These are phyloP conservation scores for Fragosphaeria purpurea DNA, from an alignment of 2,329 filamentous ascomycete species.

Conservation along the genomic window DNA sequence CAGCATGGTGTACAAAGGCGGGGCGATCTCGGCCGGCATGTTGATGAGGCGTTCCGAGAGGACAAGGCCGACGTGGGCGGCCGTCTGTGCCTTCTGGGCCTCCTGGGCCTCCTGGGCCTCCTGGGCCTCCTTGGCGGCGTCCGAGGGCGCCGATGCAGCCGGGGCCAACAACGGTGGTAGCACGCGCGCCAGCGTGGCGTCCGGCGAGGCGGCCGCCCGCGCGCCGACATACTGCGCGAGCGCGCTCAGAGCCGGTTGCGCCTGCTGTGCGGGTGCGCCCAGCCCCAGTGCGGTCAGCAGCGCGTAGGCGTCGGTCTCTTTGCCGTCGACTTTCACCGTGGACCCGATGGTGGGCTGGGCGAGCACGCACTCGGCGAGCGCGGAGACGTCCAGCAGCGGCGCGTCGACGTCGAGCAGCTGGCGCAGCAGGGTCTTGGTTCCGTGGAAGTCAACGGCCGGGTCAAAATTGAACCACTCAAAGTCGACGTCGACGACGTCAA, in stretches of 20 bases:
- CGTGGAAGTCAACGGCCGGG: conserved; percentile 84
- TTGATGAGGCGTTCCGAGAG: conserved; percentile 94
- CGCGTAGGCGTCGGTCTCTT: conserved; percentile 84
- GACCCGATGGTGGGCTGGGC: conserved; percentile 82
- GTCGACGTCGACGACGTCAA: conserved; percentile 86
- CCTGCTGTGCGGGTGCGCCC: conserved; percentile 53
- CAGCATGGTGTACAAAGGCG: conserved; percentile 91
- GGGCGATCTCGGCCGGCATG: conserved; percentile 85
- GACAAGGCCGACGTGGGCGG: conserved; percentile 63
- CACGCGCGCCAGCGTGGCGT: conserved; percentile 44
- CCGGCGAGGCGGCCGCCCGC: conserved; percentile 39
- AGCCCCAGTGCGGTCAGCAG: conserved; percentile 84
- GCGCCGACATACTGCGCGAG: conserved; percentile 61
- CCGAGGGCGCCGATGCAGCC: no score
- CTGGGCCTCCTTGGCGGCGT: no score
- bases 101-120: conserved; percentile 20
- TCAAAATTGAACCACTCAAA: conserved; percentile 99
- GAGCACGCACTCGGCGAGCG: conserved; percentile 71
- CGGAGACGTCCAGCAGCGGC: conserved; percentile 77
- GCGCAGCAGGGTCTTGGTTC: conserved; percentile 77
- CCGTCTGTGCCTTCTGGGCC: conserved; percentile 22
- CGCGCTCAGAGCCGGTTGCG: conserved; percentile 61
- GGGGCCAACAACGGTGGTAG: conserved; percentile 45
- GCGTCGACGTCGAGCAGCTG: conserved; percentile 89
- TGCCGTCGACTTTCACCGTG: conserved; percentile 94